These are phyloP conservation scores for Rhizoclosmatium sp. DNA, from an alignment of 192 early-diverging fungal genomes.

Conservation along the genomic window DNA sequence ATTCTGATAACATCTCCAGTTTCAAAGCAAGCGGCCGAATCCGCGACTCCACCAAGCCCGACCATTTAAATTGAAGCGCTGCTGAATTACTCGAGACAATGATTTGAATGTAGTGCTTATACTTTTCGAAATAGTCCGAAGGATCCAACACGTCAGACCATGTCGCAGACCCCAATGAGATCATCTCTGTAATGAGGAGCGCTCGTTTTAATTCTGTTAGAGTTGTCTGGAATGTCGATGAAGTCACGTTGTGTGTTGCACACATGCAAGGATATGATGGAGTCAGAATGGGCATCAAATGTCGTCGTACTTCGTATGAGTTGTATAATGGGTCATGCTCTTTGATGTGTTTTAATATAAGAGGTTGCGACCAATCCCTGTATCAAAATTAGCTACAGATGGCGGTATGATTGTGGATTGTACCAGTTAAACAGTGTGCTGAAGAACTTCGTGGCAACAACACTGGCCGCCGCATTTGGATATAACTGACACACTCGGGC, in stretches of 20 bases:
- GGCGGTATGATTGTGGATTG: not conserved
- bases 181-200: slow-evolving; percentile 73
- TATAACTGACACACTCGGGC: slow-evolving; percentile 94
- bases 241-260: slow-evolving; percentile 94
- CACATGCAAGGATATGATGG: slow-evolving; percentile 99
- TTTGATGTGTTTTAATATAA: slow-evolving; percentile 86
- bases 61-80: slow-evolving; percentile 81
- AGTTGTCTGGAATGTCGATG: slow-evolving; percentile 85
- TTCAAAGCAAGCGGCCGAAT: slow-evolving; percentile 83
- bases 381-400: not conserved
- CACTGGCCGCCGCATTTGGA: slow-evolving; percentile 88
- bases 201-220: slow-evolving; percentile 84
- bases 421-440: slow-evolving; percentile 83
- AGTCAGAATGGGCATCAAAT: slow-evolving; percentile 98
- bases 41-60: slow-evolving; percentile 92
- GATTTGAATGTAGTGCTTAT: slow-evolving; percentile 88
- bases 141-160: slow-evolving; percentile 89
- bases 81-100: slow-evolving; percentile 77
- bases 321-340: slow-evolving; percentile 77
- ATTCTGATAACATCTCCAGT: slow-evolving; percentile 74
- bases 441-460: slow-evolving; percentile 89
- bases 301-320: slow-evolving; percentile 88
- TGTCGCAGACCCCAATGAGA: slow-evolving; percentile 74
- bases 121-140: slow-evolving; percentile 60
- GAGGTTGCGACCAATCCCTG: slow-evolving; percentile 89